Evolutionary conservation across 805 yeast genomes (phyloP), one percentile per base, ranked within the genome.

Genomic region (Zygotorulaspora chibaensis): DNA sequence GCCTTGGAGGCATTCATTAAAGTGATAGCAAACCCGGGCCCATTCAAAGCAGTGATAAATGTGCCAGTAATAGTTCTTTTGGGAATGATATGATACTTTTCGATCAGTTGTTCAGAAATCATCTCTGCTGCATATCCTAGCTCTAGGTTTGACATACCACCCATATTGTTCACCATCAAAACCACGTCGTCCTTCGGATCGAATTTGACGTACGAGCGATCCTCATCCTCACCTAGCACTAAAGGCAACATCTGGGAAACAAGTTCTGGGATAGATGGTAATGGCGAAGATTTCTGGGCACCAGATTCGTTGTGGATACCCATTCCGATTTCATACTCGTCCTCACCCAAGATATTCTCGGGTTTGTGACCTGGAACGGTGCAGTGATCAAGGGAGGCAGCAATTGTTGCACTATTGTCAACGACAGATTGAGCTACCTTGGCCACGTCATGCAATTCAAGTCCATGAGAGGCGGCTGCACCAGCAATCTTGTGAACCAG

Each of bases 271-370:
- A 84, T 76, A 0, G 76, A 61, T 18, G 96, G 95, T 54, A 88
- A 76, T 45, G 70, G 70, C 3, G 63, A 58, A 12, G 63, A 52
- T 17, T 59, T 56, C 56, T 74, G 72, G 50, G 79, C 77, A 40
- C 96, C 96, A 1, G 95, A 87, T 64, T 87, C 96, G 57, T 87
- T 87, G 66, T 87, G 96, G 48, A 88, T 88, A 26, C 96, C 96
- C 78, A 88, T 81, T 11, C 96, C 96, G 47, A 88, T 74, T 63
- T 88, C 96, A 51, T 83, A 82, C 62, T 84, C 85, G 51, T 80
- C 70, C 9, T 66, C 72, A 13, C 69, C 74, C 45, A 85, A 72
- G 43, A 62, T 53, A 20, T 70, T 67, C 53, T 73, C 80, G 40
- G 70, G 71, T 42, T 71, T 75, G 55, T 82, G 76, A 3, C 93